Conservation (phyloP, 164 flowering plant genomes). For the Platanus orientalis region DNA sequence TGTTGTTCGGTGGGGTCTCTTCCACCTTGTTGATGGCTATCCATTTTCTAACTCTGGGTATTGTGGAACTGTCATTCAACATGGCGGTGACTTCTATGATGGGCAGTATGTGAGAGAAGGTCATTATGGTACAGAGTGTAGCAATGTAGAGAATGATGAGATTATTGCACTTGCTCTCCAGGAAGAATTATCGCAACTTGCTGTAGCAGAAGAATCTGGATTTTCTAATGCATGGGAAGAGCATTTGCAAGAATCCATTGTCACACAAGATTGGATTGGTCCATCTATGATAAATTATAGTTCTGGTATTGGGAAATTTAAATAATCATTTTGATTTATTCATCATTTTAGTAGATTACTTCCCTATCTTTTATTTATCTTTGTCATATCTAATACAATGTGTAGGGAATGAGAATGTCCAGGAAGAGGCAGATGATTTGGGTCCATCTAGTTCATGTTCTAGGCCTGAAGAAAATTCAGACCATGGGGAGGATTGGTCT, state of each 20-base stretch:
- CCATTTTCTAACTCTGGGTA: conserved; percentile 41
- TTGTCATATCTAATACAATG: conserved; percentile 2
- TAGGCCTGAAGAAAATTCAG: conserved; percentile 48
- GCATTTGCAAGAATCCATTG: conserved; percentile 37
- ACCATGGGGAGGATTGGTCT: conserved; percentile 55
- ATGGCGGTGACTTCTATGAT: conserved; percentile 32
- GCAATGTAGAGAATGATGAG: conserved; percentile 53
- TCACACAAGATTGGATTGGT: conserved; percentile 48
- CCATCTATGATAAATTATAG: conserved; percentile 33
- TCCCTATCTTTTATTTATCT: background rate
- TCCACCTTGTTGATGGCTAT: conserved; percentile 53
- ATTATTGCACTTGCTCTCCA: conserved; percentile 64
- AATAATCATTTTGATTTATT: background rate
- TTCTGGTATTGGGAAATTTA: conserved; percentile 28
- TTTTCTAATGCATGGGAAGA: conserved; percentile 37
- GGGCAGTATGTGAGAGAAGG: conserved; percentile 35
- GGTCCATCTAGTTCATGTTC: conserved; percentile 54
- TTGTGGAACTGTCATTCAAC: conserved; percentile 32
- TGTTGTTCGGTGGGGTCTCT: conserved; percentile 71
- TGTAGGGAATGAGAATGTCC: conserved; percentile 43
- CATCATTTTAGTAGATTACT: background rate
- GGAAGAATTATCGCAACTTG: conserved; percentile 65
- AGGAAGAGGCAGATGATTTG: conserved; percentile 41
- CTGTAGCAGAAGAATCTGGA: conserved; percentile 51
- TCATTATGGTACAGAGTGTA: conserved; percentile 25